Percentiles rank a stretch among this genome's conserved stretches.
Conservation (phyloP, 768 basidiomycete genomes). For the Fistulinella prunicolor region DNA sequence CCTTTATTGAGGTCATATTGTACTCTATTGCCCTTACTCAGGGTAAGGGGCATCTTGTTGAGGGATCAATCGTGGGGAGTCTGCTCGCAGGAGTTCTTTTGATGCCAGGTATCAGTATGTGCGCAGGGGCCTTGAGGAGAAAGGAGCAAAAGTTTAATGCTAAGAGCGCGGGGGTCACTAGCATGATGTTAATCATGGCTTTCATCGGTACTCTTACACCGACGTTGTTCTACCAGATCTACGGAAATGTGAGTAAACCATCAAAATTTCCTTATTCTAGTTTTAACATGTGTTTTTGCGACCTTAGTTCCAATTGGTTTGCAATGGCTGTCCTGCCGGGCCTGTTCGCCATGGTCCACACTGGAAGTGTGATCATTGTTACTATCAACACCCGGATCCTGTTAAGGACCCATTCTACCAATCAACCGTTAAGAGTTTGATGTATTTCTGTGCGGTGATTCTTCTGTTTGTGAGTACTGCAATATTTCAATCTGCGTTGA, state of each 20-base stretch:
- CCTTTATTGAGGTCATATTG: slow-evolving; percentile 95
- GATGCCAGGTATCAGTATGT: slow-evolving; percentile 98
- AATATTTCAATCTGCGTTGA: not conserved
- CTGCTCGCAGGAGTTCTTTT: slow-evolving; percentile 92
- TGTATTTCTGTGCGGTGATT: slow-evolving; percentile 93
- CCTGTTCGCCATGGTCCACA: slow-evolving; percentile 26
- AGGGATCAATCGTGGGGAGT: slow-evolving; percentile 95
- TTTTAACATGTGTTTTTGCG: not conserved
- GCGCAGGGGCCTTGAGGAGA: slow-evolving; percentile 77
- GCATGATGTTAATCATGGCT: slow-evolving; percentile 99
- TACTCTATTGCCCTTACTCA: slow-evolving; percentile 89
- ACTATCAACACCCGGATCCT: slow-evolving; percentile 93
- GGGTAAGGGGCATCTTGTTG: slow-evolving; percentile 89
- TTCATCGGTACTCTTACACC: slow-evolving; percentile 95
- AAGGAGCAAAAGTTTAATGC: slow-evolving; percentile 99
- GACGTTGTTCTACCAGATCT: slow-evolving; percentile 96
- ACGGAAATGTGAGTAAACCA: slow-evolving; percentile 77
- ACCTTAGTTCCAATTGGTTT: slow-evolving; percentile 79
- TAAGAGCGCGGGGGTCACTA: slow-evolving; percentile 98
- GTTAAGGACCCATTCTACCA: slow-evolving; percentile 95
- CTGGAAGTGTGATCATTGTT: slow-evolving; percentile 91
- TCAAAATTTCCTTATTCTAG: not conserved
- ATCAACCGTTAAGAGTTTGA: slow-evolving; percentile 88
- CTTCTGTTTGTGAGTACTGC: slow-evolving; percentile 73
- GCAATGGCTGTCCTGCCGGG: slow-evolving; percentile 68